Conservation (phyloP, 2,329 filamentous ascomycete species). For the Colletotrichum limetticola region DNA sequence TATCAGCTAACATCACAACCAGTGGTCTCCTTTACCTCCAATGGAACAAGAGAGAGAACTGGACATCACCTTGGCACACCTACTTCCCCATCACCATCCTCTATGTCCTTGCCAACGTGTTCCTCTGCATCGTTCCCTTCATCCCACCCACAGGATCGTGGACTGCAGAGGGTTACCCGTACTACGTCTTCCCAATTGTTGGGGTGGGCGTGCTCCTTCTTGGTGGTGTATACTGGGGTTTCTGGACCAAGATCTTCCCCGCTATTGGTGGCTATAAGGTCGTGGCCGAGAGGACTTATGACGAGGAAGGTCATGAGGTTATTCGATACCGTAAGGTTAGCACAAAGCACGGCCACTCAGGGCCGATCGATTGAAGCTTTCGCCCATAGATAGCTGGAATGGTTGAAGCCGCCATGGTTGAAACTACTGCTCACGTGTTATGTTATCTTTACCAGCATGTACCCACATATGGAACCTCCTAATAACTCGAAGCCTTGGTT, state of each 20-base stretch:
- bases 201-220: constrained; percentile 62
- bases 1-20: constrained; percentile 26
- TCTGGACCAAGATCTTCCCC: constrained; percentile 63
- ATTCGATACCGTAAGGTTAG: constrained; percentile 51
- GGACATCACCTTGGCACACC: constrained; percentile 64
- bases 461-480: too few relatives aligned
- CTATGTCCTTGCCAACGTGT: constrained; percentile 62
- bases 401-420: too few relatives aligned
- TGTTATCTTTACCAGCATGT: too few relatives aligned
- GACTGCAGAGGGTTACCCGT: constrained; percentile 62
- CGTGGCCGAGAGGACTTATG: constrained; percentile 54
- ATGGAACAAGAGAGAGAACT: constrained; percentile 59
- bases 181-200: constrained; percentile 67
- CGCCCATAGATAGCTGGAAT: too few relatives aligned
- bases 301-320: constrained; percentile 52
- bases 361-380: constrained; percentile 2
- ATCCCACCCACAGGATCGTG: constrained; percentile 61
- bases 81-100: constrained; percentile 58
- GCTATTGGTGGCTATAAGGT: constrained; percentile 61
- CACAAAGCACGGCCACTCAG: background rate
- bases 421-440: too few relatives aligned
- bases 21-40: constrained; percentile 64
- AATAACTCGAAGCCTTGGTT: too few relatives aligned
- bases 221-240: constrained; percentile 62
- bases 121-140: constrained; percentile 64